Evolutionary conservation across 2,329 filamentous ascomycete genomes (phyloP).

Genomic region (Cladosporium colombiae): DNA sequence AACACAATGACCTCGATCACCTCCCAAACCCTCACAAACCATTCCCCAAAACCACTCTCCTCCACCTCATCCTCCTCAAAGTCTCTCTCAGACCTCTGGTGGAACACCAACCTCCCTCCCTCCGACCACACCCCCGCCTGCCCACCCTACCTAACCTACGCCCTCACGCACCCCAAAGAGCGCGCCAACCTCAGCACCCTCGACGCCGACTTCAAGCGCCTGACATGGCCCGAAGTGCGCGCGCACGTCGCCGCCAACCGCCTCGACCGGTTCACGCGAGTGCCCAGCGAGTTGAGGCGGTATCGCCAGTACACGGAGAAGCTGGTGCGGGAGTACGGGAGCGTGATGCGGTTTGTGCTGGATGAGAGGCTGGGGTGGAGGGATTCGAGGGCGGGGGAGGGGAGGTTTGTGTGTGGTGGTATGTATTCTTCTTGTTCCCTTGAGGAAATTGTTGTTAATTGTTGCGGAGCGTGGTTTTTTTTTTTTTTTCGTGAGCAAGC

Average conservation of each 20-base stretch:
- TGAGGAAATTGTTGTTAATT: slow-evolving; percentile 23
- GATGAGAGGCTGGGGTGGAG: slow-evolving; percentile 70
- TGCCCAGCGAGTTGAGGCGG: slow-evolving; percentile 73
- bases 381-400: slow-evolving; percentile 43
- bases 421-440: slow-evolving; percentile 21
- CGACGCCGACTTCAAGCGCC: slow-evolving; percentile 63
- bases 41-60: not conserved
- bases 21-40: not conserved
- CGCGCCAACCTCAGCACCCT: slow-evolving; percentile 67
- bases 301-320: slow-evolving; percentile 71
- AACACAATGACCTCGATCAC: not conserved
- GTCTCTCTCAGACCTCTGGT: slow-evolving; percentile 42
- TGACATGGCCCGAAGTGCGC: slow-evolving; percentile 70
- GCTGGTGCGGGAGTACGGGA: slow-evolving; percentile 69
- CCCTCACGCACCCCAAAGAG: slow-evolving; percentile 64
- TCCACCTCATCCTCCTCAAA: not conserved
- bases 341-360: slow-evolving; percentile 75
- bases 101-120: slow-evolving; percentile 76
- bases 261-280: slow-evolving; percentile 74
- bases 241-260: slow-evolving; percentile 65
- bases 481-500: not conserved
- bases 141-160: slow-evolving; percentile 67
- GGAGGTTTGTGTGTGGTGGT: slow-evolving; percentile 47
- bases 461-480: not conserved
- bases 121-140: slow-evolving; percentile 65